phyloP scores from a whole-genome alignment of 176 grass and related monocot species.

The Zoysia japonica region DNA sequence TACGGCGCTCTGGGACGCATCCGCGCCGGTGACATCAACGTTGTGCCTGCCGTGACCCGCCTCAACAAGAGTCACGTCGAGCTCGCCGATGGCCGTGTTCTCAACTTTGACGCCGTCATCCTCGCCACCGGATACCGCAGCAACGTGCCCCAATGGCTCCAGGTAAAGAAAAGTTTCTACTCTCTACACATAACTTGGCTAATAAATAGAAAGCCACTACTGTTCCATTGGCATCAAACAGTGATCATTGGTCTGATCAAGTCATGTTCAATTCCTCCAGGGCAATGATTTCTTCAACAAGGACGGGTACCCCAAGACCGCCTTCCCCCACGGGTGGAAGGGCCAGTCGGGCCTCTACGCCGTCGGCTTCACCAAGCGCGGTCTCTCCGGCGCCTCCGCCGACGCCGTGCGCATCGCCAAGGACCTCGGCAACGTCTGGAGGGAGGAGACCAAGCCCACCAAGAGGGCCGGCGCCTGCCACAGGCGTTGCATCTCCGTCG shows the following conservation, averaged over 20 bases:
- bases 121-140: slow-evolving; percentile 84
- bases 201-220: too few relatives aligned
- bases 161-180: slow-evolving; percentile 24
- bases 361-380: slow-evolving; percentile 79
- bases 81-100: slow-evolving; percentile 53
- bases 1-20: slow-evolving; percentile 59
- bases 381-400: slow-evolving; percentile 70
- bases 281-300: slow-evolving; percentile 59
- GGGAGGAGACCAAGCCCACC: slow-evolving; percentile 70
- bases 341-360: slow-evolving; percentile 73
- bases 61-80: slow-evolving; percentile 51
- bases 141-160: slow-evolving; percentile 80
- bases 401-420: slow-evolving; percentile 70
- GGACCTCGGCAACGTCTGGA: slow-evolving; percentile 72
- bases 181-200: too few relatives aligned
- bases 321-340: slow-evolving; percentile 76
- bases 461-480: slow-evolving; percentile 66
- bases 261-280: too few relatives aligned
- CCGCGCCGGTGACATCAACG: slow-evolving; percentile 55
- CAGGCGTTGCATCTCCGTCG: slow-evolving; percentile 74
- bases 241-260: too few relatives aligned
- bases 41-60: slow-evolving; percentile 50
- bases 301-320: slow-evolving; percentile 66
- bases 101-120: slow-evolving; percentile 64
- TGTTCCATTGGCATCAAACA: too few relatives aligned